Conservation (phyloP, 176 grass and related monocot genomes). For the Zea mays region DNA sequence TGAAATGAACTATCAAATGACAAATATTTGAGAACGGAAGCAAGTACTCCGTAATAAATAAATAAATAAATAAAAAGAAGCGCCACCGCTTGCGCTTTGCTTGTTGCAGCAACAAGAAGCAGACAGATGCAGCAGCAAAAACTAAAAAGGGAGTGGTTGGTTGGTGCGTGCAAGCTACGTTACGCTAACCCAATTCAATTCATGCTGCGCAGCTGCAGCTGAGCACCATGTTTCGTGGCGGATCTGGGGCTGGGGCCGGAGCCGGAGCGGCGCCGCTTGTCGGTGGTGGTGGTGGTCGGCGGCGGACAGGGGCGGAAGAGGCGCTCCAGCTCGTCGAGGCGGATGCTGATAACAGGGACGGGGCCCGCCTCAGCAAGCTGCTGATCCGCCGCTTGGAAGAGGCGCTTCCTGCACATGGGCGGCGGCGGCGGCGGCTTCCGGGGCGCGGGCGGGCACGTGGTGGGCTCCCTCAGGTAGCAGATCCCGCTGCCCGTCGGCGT, state of each 20-base stretch:
- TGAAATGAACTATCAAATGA: too few species aligned
- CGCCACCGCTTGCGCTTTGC: too few species aligned
- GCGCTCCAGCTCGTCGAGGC: constrained; percentile 35
- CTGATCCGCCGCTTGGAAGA: neutral
- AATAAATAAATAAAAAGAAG: too few species aligned
- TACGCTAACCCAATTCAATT: too few species aligned
- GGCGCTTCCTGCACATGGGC: constrained; percentile 34
- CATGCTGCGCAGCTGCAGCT: too few species aligned
- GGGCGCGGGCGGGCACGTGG: constrained; percentile 51
- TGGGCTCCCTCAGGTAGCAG: constrained; percentile 25
- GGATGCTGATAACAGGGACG: neutral
- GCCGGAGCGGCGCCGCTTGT: neutral
- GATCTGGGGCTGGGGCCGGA: neutral
- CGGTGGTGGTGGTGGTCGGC: neutral
- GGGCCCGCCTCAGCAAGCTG: fast-evolving
- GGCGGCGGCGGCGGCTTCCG: neutral
- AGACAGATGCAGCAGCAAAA: too few species aligned
- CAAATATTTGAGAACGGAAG: too few species aligned
- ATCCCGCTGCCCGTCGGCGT: constrained; percentile 33
- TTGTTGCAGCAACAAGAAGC: too few species aligned
- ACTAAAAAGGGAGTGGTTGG: too few species aligned
- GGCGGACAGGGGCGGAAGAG: constrained; percentile 25
- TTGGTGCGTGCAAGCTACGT: too few species aligned
- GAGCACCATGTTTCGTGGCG: neutral
- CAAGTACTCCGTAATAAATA: too few species aligned